A percentile compares a stretch with the other conserved stretches of the same genome.
Evolutionary conservation across 2,329 filamentous ascomycete species (phyloP).

Genomic region (Chaetomium sp.): DNA sequence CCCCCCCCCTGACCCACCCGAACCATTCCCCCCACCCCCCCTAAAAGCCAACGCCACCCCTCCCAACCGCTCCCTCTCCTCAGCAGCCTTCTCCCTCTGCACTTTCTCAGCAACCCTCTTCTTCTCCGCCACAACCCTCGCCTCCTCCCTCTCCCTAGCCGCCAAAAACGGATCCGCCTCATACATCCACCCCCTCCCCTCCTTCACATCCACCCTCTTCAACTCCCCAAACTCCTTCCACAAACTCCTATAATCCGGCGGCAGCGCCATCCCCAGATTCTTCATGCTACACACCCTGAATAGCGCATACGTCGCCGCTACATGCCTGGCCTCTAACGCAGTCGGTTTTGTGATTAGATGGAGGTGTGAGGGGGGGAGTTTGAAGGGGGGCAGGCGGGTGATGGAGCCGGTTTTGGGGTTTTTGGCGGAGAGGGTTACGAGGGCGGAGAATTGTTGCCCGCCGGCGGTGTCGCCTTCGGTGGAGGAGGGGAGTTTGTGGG

Average conservation of each 20-base stretch:
- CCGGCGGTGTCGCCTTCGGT: too few relatives aligned
- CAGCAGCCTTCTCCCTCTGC: slow-evolving; percentile 60
- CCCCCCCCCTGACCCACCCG: slow-evolving; percentile 34
- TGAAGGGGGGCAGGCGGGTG: slow-evolving; percentile 71
- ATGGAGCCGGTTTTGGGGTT: slow-evolving; percentile 80
- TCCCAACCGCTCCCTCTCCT: slow-evolving; percentile 42
- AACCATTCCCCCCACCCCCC: slow-evolving; percentile 30
- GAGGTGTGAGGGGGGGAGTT: slow-evolving; percentile 68
- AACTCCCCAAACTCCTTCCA: slow-evolving; percentile 88
- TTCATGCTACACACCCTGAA: slow-evolving; percentile 93
- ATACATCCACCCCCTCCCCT: slow-evolving; percentile 84
- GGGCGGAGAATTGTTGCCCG: slow-evolving; percentile 67
- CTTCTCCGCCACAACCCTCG: slow-evolving; percentile 69
- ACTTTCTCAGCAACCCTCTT: slow-evolving; percentile 66
- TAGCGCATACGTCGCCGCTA: slow-evolving; percentile 83
- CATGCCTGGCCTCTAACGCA: slow-evolving; percentile 84
- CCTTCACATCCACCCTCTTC: slow-evolving; percentile 73
- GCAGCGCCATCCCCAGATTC: slow-evolving; percentile 90
- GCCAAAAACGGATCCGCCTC: slow-evolving; percentile 90
- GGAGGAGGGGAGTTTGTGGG: slow-evolving; percentile 50
- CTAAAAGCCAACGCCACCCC: slow-evolving; percentile 48
- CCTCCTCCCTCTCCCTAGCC: slow-evolving; percentile 70
- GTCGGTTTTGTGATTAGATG: slow-evolving; percentile 70
- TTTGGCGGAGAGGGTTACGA: slow-evolving; percentile 67
- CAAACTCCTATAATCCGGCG: slow-evolving; percentile 78